phyloP scores from a whole-genome alignment of 441 rosid species.

The Geranium incanum region DNA sequence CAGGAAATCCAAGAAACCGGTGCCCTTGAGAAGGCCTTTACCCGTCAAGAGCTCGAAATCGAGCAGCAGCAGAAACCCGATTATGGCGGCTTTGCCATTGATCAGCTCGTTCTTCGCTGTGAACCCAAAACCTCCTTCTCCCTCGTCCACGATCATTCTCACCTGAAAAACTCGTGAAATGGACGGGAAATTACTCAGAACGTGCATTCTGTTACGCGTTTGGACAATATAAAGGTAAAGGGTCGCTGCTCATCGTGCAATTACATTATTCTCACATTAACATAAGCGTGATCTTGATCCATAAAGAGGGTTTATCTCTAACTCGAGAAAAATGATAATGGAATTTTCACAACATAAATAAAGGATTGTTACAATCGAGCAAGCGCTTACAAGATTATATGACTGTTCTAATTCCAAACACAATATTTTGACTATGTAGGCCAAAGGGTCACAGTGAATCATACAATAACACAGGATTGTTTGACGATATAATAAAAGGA shows the following conservation, averaged over 20 bases:
- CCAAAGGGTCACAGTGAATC: too few species aligned
- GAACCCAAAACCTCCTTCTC: constrained; percentile 66
- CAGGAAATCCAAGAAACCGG: constrained; percentile 84
- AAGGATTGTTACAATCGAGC: too few species aligned
- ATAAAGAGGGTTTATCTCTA: background rate
- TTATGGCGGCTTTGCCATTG: constrained; percentile 83
- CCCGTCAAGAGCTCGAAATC: constrained; percentile 93
- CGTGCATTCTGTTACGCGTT: too few species aligned
- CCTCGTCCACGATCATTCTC: constrained; percentile 83
- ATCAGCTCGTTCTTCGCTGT: constrained; percentile 60
- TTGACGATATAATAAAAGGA: too few species aligned
- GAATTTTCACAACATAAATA: too few species aligned
- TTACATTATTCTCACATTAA: background rate
- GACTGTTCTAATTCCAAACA: too few species aligned
- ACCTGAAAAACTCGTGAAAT: constrained; percentile 34
- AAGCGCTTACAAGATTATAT: too few species aligned
- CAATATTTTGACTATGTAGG: too few species aligned
- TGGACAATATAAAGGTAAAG: too few species aligned
- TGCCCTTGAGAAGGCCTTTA: constrained; percentile 82
- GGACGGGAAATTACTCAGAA: background rate
- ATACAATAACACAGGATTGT: too few species aligned
- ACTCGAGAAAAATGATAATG: too few species aligned
- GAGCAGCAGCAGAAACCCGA: constrained; percentile 76
- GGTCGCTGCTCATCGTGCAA: too few species aligned
- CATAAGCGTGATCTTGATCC: background rate